phyloP scores from a whole-genome alignment of 2,329 filamentous ascomycete species.

The Pseudodiploospora longispora region DNA sequence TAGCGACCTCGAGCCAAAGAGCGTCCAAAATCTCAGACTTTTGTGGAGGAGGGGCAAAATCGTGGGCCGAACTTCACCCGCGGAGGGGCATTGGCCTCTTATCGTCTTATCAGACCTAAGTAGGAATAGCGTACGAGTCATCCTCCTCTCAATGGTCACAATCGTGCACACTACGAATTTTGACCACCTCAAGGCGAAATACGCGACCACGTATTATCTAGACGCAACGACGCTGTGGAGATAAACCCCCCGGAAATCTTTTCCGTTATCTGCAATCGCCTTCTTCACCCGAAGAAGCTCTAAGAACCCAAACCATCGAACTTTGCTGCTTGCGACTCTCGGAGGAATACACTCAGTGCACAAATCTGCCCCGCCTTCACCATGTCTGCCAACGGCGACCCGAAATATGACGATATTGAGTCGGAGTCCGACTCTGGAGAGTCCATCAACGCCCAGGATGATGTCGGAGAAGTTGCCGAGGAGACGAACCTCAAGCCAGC shows the following conservation, averaged over 20 bases:
- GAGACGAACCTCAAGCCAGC: conserved; percentile 73
- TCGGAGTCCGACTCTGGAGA: conserved; percentile 62
- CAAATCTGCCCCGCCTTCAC: conserved; percentile 15
- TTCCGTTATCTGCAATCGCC: no score
- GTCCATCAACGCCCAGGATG: conserved; percentile 51
- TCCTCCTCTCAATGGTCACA: conserved; percentile 20
- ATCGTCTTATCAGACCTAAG: conserved; percentile 30
- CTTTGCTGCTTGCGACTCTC: not conserved
- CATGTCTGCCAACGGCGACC: conserved; percentile 52
- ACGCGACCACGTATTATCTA: conserved; percentile 13
- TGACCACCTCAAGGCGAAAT: conserved; percentile 29
- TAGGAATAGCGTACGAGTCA: conserved; percentile 32
- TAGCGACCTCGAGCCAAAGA: no score
- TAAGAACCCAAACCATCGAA: conserved; percentile 17
- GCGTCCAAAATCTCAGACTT: no score
- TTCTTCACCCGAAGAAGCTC: not conserved
- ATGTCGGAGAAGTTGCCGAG: conserved; percentile 48
- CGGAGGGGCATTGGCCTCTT: conserved; percentile 28
- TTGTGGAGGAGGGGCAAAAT: conserved; percentile 6
- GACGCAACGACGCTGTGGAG: no score
- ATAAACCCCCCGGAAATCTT: no score
- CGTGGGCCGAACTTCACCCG: conserved; percentile 20
- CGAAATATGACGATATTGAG: conserved; percentile 64
- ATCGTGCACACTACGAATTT: conserved; percentile 36
- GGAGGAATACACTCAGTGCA: conserved; percentile 14